Evolutionary conservation across 2,329 filamentous ascomycete species (phyloP), one percentile per base, ranked within the genome.

Genomic region (Alternaria rosae): DNA sequence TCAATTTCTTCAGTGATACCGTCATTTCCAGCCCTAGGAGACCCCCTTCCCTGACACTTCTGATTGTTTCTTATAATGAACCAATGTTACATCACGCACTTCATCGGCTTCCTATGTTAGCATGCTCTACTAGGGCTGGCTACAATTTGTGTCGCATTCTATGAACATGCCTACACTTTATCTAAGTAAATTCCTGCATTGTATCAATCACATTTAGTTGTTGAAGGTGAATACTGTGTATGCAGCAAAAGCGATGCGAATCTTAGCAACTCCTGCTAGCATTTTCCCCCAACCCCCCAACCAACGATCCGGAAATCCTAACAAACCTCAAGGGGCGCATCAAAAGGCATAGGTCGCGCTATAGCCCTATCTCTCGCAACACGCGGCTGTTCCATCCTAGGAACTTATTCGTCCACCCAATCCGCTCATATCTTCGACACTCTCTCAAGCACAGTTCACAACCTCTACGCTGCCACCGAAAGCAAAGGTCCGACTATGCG

Each of bases 261-360:
- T n/a, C n/a, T n/a, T n/a, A n/a, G n/a, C n/a, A n/a, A n/a, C n/a
- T n/a, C n/a, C n/a, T n/a, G n/a, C n/a, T n/a, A n/a, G n/a, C n/a
- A n/a, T n/a, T n/a, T n/a, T 23, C 21, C 41, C 21, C 17, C 5
- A 12, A 12, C 9, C 9, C n/a, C 23, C 25, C 6, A 21, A 4
- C 48, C 38, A 25, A 13, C 17, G 25, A 17, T 17, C n/a, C 15
- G 17, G 4, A 20, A 17, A 3, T 25, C 20, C 52, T 55, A 20
- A 55, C 42, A 28, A 42, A 1, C 7, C 28, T 13, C 11, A 60
- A 75, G 71, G 13, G 73, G 72, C 15, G 74, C 72, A 52, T 70
- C 67, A 9, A 70, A 70, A 66, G 74, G 73, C 54, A 76, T 74
- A 28, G 73, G 73, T 43, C 69, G 73, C 15, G 70, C 73, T 41